Evolutionary conservation across 2,329 filamentous ascomycete species (phyloP), one percentile per base, ranked within the genome.

Genomic region (Metarhizium brunneum): DNA sequence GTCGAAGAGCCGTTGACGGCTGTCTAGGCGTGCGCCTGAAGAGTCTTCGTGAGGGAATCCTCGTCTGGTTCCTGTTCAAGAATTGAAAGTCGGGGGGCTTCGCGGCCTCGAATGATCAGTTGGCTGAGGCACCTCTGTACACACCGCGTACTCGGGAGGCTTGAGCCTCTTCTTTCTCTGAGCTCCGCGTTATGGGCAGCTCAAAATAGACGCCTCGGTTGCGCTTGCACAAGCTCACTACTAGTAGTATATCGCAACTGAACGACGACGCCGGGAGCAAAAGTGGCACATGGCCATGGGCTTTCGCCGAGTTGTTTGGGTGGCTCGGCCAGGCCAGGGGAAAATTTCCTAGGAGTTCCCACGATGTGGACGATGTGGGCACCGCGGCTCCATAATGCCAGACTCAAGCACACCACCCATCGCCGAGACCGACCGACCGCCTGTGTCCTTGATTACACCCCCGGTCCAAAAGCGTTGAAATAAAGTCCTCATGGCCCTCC

Each of bases 321-420:
- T 53, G 51, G 51, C 50, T 50, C 50, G 52, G 53, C 48, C 54
- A 58, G 45, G 52, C 56, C 58, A 59, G 55, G 59, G 59, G 58
- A 54, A 43, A 29, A 30, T 25, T 43, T 47, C 32, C 30, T 40
- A 29, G 43, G 57, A 56, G 47, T 51, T 58, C 57, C 55, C 57
- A 60, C 49, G 36, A 55, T 50, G 53, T 57, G 53, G 56, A 60
- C 49, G 45, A 55, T 53, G 56, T 57, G 56, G 56, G 53, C 30
- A 52, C 45, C 53, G 43, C 14, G 53, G 43, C 56, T 57, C 56
- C 53, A 55, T 55, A 48, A 57, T 30, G 53, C 52, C 25, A 53
- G 43, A 50, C 36, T 45, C 35, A 51, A 47, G 51, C 47, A 54
- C 55, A 38, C 42, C 48, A 48, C 35, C 53, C 50, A 38, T 50